Evolutionary conservation across 2,329 filamentous ascomycete genomes (phyloP), one percentile per base, ranked within the genome.

Genomic region (Fusarium graminum): DNA sequence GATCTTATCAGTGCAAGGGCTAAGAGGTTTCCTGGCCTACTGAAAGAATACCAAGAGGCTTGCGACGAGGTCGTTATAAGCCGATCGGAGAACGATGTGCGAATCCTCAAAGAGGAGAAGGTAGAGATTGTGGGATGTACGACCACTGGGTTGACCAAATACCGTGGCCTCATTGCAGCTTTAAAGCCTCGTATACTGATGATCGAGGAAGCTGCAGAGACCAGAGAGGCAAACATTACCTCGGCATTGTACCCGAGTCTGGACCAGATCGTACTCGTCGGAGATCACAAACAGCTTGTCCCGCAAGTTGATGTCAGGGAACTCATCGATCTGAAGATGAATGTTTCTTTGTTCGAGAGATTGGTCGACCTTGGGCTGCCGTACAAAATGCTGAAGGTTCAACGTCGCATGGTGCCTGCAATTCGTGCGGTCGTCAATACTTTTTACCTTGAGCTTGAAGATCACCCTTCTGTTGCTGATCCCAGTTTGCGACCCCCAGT

Each of bases 191-290:
- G 82, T 25, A 82, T 92, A 5, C 82, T 94, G 14, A 78, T 96
- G 36, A 88, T 96, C 46, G 91, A 95, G 80, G 90, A 95, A 78
- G 90, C 91, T 0, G 92, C 92, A 0, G 92, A 96, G 74, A 91
- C 90, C 0, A 83, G 89, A 7, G 90, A 92, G 73, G 86, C 87
- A 8, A 85, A 84, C 47, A 83, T 87, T 36, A 76, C 81, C 1
- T 83, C 84, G 1, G 84, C 83, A 0, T 69, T 86, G 9, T 83
- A 84, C 36, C 80, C 80, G 4, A 82, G 80, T 2, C 72, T 88
- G 3, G 79, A 87, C 44, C 85, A 87, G 54, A 76, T 88, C 1
- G 79, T 87, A 6, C 77, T 88, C 1, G 81, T 96, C 0, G 92
- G 93, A 1, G 92, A 96, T 72, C 92, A 96, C 68, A 86, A 92